phyloP scores from a whole-genome alignment of 176 grass and related monocot genomes.

The Zoysia japonica region DNA sequence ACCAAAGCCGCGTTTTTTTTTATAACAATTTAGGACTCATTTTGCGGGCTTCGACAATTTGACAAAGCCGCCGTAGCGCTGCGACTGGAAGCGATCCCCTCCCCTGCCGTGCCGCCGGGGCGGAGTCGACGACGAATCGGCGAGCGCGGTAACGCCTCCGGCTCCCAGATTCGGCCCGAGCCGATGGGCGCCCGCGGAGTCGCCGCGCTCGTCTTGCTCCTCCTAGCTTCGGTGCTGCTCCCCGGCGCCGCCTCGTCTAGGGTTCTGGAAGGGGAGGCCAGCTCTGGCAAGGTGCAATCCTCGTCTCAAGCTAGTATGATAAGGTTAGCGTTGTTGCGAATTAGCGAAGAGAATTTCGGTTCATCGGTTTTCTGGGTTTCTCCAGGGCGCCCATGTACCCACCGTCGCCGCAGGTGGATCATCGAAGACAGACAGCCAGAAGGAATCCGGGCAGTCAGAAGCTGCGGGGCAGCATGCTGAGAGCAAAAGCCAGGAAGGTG shows the following conservation, averaged over 20 bases:
- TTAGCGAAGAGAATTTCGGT: neutral
- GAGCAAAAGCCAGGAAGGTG: neutral
- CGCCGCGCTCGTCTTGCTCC: slow-evolving; percentile 17
- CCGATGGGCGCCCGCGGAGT: slow-evolving; percentile 37
- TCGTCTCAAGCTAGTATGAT: neutral
- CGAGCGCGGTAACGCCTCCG: slow-evolving; percentile 1
- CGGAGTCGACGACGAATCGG: no score
- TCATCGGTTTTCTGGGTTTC: neutral
- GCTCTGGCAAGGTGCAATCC: slow-evolving; percentile 1
- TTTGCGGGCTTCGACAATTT: no score
- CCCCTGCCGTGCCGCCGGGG: no score
- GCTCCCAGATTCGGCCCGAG: neutral
- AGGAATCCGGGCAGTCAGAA: slow-evolving; percentile 16
- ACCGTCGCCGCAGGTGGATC: slow-evolving; percentile 20
- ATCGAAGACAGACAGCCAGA: neutral
- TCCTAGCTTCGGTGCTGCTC: slow-evolving; percentile 38
- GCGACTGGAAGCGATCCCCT: no score
- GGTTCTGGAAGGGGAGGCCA: slow-evolving; percentile 40
- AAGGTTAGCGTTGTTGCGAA: neutral
- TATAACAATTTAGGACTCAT: no score
- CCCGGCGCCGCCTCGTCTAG: slow-evolving; percentile 22
- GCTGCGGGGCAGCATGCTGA: slow-evolving; percentile 6
- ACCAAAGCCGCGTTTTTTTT: neutral
- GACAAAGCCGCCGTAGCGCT: neutral
- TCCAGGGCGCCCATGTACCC: slow-evolving; percentile 35